Evolutionary conservation across 2,329 filamentous ascomycete genomes (phyloP).

Genomic region (Pseudocercospora fuligena): DNA sequence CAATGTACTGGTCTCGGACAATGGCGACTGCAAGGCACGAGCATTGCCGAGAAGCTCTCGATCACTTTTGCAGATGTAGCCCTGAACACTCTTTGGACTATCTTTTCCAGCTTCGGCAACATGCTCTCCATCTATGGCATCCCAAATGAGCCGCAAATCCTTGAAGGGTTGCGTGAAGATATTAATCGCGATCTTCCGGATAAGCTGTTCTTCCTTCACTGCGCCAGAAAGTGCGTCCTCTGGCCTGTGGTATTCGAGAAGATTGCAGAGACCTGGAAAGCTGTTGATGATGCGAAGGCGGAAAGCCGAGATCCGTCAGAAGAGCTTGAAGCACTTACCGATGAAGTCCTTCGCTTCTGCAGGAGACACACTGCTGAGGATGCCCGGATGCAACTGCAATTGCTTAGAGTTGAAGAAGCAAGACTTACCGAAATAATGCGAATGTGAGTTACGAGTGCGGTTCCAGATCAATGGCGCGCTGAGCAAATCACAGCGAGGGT

Average conservation of each 20-base stretch:
- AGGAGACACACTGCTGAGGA: constrained; percentile 14
- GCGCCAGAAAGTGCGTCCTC: constrained; percentile 18
- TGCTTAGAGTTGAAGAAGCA: constrained; percentile 18
- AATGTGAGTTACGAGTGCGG: constrained; percentile 3
- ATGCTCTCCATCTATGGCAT: constrained; percentile 14
- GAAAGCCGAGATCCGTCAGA: constrained; percentile 9
- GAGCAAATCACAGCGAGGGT: constrained; percentile 6
- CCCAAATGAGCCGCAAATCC: constrained; percentile 2
- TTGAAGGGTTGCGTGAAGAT: constrained; percentile 21
- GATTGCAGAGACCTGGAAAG: constrained; percentile 18
- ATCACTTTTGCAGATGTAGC: constrained; percentile 21
- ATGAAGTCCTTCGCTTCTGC: constrained; percentile 13
- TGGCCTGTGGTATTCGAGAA: constrained; percentile 19
- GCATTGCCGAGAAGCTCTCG: constrained; percentile 4
- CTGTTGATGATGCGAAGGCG: constrained; percentile 13
- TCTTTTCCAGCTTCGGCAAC: not conserved
- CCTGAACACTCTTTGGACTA: constrained; percentile 14
- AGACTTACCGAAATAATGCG: constrained; percentile 17
- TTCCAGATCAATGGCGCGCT: not conserved
- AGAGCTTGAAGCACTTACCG: constrained; percentile 15
- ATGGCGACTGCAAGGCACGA: constrained; percentile 18
- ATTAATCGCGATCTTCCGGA: constrained; percentile 24
- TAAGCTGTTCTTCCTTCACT: constrained; percentile 22
- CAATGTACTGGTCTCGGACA: constrained; percentile 18
- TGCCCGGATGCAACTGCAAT: constrained; percentile 15